Conservation (phyloP, 768 basidiomycete genomes). For the Kwoniella sp. region DNA sequence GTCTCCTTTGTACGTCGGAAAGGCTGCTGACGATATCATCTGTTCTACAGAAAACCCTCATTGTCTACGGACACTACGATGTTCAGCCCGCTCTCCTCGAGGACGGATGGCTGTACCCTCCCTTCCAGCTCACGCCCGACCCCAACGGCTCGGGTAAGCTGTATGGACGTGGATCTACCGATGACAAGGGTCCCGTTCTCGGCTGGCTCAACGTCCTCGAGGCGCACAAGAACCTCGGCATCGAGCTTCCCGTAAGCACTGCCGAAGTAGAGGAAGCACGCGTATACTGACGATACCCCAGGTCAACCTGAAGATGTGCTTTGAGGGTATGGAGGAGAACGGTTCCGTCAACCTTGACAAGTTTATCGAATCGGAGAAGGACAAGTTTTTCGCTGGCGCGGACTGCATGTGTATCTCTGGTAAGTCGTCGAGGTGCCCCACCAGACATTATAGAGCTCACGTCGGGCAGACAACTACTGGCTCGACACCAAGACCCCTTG, state of each 20-base stretch:
- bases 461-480: slow-evolving; percentile 98
- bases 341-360: slow-evolving; percentile 88
- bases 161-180: slow-evolving; percentile 79
- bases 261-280: neutral
- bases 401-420: slow-evolving; percentile 81
- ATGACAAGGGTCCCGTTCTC: slow-evolving; percentile 85
- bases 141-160: slow-evolving; percentile 58
- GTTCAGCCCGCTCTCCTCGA: slow-evolving; percentile 68
- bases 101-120: slow-evolving; percentile 86
- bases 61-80: slow-evolving; percentile 92
- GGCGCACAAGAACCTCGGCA: slow-evolving; percentile 64
- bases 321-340: slow-evolving; percentile 95
- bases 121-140: slow-evolving; percentile 66
- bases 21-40: neutral
- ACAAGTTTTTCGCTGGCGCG: slow-evolving; percentile 76
- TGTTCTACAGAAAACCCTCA: slow-evolving; percentile 65
- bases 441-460: neutral
- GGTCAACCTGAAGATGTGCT: slow-evolving; percentile 81
- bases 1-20: slow-evolving; percentile 10
- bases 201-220: slow-evolving; percentile 89
- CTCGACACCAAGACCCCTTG: slow-evolving; percentile 52
- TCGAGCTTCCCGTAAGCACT: slow-evolving; percentile 62
- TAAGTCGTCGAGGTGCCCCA: slow-evolving; percentile 12
- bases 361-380: slow-evolving; percentile 69
- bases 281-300: slow-evolving; percentile 4